Percentiles rank a stretch among this genome's conserved stretches.
Evolutionary conservation across 352 stramenopile genomes (phyloP).

Genomic region (Phytophthora multivora): DNA sequence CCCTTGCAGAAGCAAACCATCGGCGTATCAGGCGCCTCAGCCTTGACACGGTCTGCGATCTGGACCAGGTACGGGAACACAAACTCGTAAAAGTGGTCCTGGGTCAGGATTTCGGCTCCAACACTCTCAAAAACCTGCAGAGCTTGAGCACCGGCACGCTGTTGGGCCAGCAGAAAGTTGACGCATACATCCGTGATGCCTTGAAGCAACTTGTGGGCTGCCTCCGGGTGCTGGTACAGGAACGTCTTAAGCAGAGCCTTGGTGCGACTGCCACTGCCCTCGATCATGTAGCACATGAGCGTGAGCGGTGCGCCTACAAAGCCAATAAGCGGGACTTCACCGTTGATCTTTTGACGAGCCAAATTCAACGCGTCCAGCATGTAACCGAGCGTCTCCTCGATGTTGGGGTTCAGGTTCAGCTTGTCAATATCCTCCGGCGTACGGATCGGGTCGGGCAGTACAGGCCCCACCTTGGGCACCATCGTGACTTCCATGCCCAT

Average conservation of each 20-base stretch:
- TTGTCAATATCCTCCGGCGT: slow-evolving; percentile 90
- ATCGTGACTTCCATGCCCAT: slow-evolving; percentile 97
- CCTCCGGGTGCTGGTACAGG: slow-evolving; percentile 93
- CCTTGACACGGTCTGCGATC: slow-evolving; percentile 82
- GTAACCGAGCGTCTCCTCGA: slow-evolving; percentile 94
- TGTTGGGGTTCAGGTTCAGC: slow-evolving; percentile 89
- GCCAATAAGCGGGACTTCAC: slow-evolving; percentile 96
- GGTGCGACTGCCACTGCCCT: slow-evolving; percentile 96
- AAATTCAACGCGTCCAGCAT: slow-evolving; percentile 95
- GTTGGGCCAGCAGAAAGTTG: slow-evolving; percentile 95
- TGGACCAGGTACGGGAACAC: slow-evolving; percentile 92
- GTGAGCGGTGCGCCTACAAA: slow-evolving; percentile 98
- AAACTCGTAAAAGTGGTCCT: slow-evolving; percentile 95
- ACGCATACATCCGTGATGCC: slow-evolving; percentile 95
- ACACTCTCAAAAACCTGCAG: slow-evolving; percentile 98
- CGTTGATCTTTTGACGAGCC: slow-evolving; percentile 91
- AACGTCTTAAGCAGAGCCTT: slow-evolving; percentile 95
- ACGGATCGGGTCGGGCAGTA: slow-evolving; percentile 76
- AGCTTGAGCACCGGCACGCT: slow-evolving; percentile 94
- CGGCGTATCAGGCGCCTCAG: slow-evolving; percentile 59
- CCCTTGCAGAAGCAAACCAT: slow-evolving; percentile 90
- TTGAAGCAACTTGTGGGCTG: slow-evolving; percentile 91
- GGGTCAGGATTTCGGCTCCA: slow-evolving; percentile 93
- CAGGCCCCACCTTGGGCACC: slow-evolving; percentile 93
- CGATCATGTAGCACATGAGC: slow-evolving; percentile 99